Base-by-base conservation (phyloP, 345 rosid genomes). In the Turritis glabra region DNA sequence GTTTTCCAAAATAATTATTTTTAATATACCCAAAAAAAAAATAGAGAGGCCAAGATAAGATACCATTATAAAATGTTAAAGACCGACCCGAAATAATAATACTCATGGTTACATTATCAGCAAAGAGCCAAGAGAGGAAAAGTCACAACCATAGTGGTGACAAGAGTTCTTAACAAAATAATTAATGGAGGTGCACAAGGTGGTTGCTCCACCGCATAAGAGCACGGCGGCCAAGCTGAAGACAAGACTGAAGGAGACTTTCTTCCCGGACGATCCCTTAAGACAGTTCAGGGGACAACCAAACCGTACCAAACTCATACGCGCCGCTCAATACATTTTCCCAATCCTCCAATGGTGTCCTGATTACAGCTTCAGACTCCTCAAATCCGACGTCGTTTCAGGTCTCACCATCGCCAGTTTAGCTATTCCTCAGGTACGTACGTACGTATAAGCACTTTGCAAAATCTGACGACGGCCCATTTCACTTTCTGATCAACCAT, bases 391-490 rank as follows among this genome's bases (percentile, higher is more conserved):
- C 77, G 53, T 90, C 67, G 80, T 94, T 64, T 72, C 98, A 4
- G 98, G 98, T 44, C 97, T 92, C 72, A 92, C 99, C 74, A 95
- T 95, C 82, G 97, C 99, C 32, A 95, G 99, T 84, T 79, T 95
- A 66, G 99, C 99, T 80, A 95, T 95, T 81, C 99, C 97, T 44
- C 98, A 92, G 96, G 97, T 88, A n/a, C n/a, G n/a, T n/a, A n/a
- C n/a, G n/a, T n/a, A n/a, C n/a, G n/a, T n/a, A 38, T 88, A 38
- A 59, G 51, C 22, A 38, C 46, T 43, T 35, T 21, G 23, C 33
- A 75, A 23, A 17, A 10, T 26, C 55, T n/a, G 14, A 60, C 69
- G 43, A 59, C 30, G 54, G 38, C 48, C 32, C 56, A 51, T 76
- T 61, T 67, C 43, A 33, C 10, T 14, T 67, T 57, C 19, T 6